Conservation (phyloP, 768 basidiomycete genomes). For the Auricularia heimuer region DNA sequence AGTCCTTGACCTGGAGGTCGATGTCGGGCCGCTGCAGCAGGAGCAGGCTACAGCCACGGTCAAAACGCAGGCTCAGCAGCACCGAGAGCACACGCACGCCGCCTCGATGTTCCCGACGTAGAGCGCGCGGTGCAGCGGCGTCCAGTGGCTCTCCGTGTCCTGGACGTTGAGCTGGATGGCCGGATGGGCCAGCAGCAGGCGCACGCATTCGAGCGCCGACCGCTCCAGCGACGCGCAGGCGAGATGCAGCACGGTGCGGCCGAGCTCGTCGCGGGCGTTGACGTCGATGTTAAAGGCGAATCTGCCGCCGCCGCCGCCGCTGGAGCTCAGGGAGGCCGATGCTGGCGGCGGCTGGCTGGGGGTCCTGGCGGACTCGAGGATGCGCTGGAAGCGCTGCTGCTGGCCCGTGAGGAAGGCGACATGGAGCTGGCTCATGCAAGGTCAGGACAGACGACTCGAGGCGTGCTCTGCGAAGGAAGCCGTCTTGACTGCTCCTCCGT, state of each 20-base stretch:
- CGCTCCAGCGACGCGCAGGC: slow-evolving; percentile 57
- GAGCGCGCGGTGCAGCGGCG: slow-evolving; percentile 78
- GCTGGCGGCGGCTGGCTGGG: slow-evolving; percentile 18
- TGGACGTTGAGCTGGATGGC: slow-evolving; percentile 66
- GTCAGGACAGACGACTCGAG: not conserved
- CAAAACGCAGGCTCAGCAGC: not conserved
- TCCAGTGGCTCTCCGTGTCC: slow-evolving; percentile 86
- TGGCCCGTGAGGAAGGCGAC: slow-evolving; percentile 59
- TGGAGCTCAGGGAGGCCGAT: slow-evolving; percentile 28
- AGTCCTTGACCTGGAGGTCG: slow-evolving; percentile 64
- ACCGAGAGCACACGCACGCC: slow-evolving; percentile 36
- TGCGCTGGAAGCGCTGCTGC: slow-evolving; percentile 66
- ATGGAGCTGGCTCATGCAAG: slow-evolving; percentile 43
- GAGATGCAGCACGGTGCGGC: slow-evolving; percentile 74
- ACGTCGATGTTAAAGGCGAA: slow-evolving; percentile 37
- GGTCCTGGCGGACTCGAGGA: slow-evolving; percentile 47
- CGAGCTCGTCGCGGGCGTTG: slow-evolving; percentile 62
- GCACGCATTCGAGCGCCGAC: slow-evolving; percentile 64
- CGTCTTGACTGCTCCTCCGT: not conserved
- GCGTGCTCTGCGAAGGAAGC: not conserved
- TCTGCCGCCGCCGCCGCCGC: slow-evolving; percentile 23
- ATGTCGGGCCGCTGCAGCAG: slow-evolving; percentile 67
- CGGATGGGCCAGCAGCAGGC: slow-evolving; percentile 65
- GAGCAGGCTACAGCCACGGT: slow-evolving; percentile 40
- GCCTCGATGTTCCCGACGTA: slow-evolving; percentile 69